Conservation (phyloP, 78 protist species). For the Acrasis kona region DNA sequence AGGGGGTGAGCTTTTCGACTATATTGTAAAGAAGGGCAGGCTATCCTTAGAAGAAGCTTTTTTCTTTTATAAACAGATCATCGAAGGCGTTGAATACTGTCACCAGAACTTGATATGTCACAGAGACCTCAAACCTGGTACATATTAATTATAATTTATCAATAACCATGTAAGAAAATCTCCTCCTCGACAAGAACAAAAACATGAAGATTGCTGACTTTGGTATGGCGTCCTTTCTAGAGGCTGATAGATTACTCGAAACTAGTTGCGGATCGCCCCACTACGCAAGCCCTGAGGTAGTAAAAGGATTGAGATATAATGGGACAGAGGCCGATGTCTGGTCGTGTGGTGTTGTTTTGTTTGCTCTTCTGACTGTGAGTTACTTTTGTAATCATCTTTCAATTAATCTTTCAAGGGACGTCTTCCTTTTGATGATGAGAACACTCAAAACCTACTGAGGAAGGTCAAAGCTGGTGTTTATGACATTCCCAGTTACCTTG, state of each 20-base stretch:
- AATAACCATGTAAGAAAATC: conserved; percentile 73
- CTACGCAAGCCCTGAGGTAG: conserved; percentile 36
- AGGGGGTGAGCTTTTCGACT: conserved; percentile 51
- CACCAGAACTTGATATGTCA: conserved; percentile 24
- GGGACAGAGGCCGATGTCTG: conserved; percentile 60
- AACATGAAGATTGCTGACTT: conserved; percentile 56
- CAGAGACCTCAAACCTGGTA: conserved; percentile 55
- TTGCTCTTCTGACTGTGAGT: conserved; percentile 46
- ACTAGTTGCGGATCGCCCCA: conserved; percentile 37
- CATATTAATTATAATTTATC: conserved; percentile 32
- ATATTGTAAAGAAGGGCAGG: not conserved
- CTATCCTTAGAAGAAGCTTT: conserved; percentile 16
- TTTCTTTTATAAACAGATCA: conserved; percentile 14
- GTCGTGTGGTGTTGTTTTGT: conserved; percentile 62
- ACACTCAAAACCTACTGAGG: conserved; percentile 13
- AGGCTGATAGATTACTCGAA: not conserved
- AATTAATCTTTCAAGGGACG: not conserved
- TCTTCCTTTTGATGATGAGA: conserved; percentile 12
- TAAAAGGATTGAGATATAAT: conserved; percentile 36
- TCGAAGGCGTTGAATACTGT: conserved; percentile 27
- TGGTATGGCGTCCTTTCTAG: conserved; percentile 21
- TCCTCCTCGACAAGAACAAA: conserved; percentile 41
- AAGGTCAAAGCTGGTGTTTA: conserved; percentile 23
- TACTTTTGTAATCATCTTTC: not conserved
- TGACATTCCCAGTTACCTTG: not conserved